A percentile compares a stretch with the other conserved stretches of the same genome.
Evolutionary conservation across 2,329 filamentous ascomycete genomes (phyloP).

Genomic region (Ceratocystis cacaofunesta): DNA sequence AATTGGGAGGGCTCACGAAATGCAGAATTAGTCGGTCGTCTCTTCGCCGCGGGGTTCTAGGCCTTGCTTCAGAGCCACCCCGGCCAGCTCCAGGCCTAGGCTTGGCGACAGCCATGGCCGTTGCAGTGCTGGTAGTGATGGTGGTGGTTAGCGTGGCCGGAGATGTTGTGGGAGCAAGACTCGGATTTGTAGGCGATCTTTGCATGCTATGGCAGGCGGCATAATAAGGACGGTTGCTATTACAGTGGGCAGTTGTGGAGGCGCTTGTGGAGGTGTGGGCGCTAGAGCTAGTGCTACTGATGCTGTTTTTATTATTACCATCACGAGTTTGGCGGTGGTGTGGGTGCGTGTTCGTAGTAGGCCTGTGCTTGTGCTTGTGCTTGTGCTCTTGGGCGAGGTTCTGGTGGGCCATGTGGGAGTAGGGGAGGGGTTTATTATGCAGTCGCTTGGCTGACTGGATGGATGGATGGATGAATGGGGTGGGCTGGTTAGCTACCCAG

Average conservation of each 20-base stretch:
- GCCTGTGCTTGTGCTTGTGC: too few species aligned
- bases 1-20: constrained; percentile 6
- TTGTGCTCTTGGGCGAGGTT: not conserved
- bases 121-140: not conserved
- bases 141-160: not conserved
- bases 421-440: not conserved
- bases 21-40: constrained; percentile 15
- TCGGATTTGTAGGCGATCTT: not conserved
- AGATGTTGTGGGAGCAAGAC: not conserved
- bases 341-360: not conserved
- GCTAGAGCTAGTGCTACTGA: not conserved
- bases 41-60: not conserved
- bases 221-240: not conserved
- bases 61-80: not conserved
- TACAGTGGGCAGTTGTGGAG: not conserved
- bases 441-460: too few species aligned
- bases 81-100: not conserved
- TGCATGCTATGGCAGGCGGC: not conserved
- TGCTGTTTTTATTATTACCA: not conserved
- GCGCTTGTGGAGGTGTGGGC: too few species aligned
- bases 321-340: not conserved
- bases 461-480: too few species aligned
- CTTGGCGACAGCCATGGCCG: not conserved
- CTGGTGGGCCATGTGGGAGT: not conserved
- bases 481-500: too few species aligned